Evolutionary conservation across 148 eudicot species (phyloP), one percentile per base, ranked within the genome.

Genomic region (Silene latifolia): DNA sequence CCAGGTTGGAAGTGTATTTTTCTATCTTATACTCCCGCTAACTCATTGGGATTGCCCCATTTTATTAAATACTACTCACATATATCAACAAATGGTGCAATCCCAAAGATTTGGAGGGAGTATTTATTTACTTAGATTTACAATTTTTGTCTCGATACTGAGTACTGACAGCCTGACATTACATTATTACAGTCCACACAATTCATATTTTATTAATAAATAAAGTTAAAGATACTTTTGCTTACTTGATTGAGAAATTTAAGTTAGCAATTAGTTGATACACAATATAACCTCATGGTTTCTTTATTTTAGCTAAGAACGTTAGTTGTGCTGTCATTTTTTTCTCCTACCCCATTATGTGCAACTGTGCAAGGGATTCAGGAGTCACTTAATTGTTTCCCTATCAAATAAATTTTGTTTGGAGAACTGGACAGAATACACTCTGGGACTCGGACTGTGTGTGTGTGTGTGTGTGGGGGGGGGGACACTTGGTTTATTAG

Each of bases 1-100:
- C 62, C 98, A 95, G 97, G 98, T 95, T 73, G 79, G 79, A 57
- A 19, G 20, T 70, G 61, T 18, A 51, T 13, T 70, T 51, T 8
- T 70, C 2, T 24, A 24, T 39, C n/a, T 35, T 32, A 4, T 9
- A 12, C 18, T 32, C 0, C 7, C 10, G 15, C 0, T 4, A 65
- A 32, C 35, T 32, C 35, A 32, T 32, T 32, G 35, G 29, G 29
- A 27, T 1, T 27, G 29, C 29, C 29, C 3, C 29, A 27, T 27
- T 27, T 32, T 32, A 32, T 32, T 32, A 2, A 32, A 32, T 32
- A 32, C 5, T 2, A 32, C 35, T 4, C 35, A 32, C 35, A 32
- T 32, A 32, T 32, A 27, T 32, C 35, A 32, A 32, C 35, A 32
- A 32, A 32, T 32, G 4, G 35, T 32, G 35, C 35, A 32, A 32